Base-by-base conservation (phyloP, 208 protist genomes). In the Trypanosoma platydactyli region DNA sequence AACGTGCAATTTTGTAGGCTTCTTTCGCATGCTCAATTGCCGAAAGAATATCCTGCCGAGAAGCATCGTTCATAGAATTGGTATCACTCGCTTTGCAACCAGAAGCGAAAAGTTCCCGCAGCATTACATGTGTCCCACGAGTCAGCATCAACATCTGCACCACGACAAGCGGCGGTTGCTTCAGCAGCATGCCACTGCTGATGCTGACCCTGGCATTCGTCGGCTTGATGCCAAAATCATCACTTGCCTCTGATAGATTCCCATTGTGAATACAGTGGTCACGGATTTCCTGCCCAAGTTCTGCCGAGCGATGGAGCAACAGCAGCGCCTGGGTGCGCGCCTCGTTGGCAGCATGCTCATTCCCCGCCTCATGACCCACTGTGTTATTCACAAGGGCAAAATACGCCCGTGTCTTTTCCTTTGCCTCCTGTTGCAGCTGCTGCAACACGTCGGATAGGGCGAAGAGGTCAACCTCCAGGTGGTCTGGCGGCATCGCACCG, bases 1-100 rank as follows among this genome's bases (percentile, higher is more conserved):
- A 25, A 18, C 42, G 44, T 5, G 29, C 20, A 0, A 66, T 0
- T 56, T 56, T 40, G 33, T 67, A 68, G 16, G 68, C 59, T 1
- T 45, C 35, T 16, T 67, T 63, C 9, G 68, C 68, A 27, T 73
- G 60, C 20, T 63, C 9, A 12, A 73, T 46, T 6, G 68, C 68
- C 53, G 30, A 22, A n/a, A 48, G 24, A 16, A 33, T 49, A 27
- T 62, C 53, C 1, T 27, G 38, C 20, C 45, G 35, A 33, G 16
- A 48, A 1, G 40, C 15, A 9, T 35, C 51, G 1, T 48, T 50
- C 16, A 4, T 15, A 5, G 15, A 30, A 16, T 27, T 40, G 29
- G 3, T 9, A 24, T 3, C 12, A n/a, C 29, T 24, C 3, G 30
- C 27, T 18, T 4, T 22, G 5, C 24, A 24, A 22, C 45, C 24